Percentiles rank a stretch among this genome's conserved stretches.
Conservation (phyloP, 306 rosid genomes). For the Citrullus mucosospermus region DNA sequence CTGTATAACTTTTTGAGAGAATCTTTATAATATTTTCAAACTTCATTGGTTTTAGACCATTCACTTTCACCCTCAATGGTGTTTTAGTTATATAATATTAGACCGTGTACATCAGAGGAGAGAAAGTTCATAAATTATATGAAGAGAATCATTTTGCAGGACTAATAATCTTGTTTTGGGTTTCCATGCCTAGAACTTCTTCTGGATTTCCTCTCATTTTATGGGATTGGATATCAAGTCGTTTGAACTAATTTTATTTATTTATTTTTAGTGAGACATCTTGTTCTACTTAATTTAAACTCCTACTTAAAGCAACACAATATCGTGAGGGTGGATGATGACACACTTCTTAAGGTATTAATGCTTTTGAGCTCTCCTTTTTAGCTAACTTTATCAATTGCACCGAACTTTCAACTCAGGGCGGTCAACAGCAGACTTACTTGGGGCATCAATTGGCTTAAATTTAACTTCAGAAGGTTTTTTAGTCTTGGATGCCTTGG, state of each 20-base stretch:
- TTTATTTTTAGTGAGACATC: neutral
- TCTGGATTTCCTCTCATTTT: neutral
- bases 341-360: neutral
- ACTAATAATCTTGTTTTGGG: neutral
- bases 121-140: neutral
- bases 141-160: neutral
- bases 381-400: neutral
- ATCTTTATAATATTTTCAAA: neutral
- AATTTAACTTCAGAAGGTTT: slow-evolving; percentile 71
- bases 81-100: neutral
- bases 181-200: neutral
- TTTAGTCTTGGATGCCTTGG: slow-evolving; percentile 59
- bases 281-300: neutral
- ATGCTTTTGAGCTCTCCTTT: neutral
- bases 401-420: slow-evolving; percentile 8
- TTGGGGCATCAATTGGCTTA: slow-evolving; percentile 43
- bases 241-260: neutral
- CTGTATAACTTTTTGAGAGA: neutral
- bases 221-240: neutral
- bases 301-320: neutral
- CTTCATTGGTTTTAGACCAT: neutral
- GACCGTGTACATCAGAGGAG: neutral
- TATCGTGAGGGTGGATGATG: neutral
- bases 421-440: slow-evolving; percentile 39
- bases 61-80: neutral